Evolutionary conservation across 1,284 basidiomycete genomes (phyloP).

Genomic region (Tilletia caries): DNA sequence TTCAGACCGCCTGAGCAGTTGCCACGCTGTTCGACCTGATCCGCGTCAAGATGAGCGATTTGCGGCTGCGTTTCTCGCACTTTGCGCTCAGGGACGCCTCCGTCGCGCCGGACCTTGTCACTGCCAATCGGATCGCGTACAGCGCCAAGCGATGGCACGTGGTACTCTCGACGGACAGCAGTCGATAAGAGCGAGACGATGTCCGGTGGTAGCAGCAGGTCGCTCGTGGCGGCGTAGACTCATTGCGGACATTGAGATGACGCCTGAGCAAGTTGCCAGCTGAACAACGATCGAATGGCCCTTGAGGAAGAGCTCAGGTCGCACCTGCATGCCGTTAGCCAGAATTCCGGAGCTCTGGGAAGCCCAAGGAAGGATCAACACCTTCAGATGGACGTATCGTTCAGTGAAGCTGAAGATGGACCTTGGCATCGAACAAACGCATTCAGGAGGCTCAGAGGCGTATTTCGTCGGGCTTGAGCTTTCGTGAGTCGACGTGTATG

Average conservation of each 20-base stretch:
- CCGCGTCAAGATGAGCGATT: conserved; percentile 77
- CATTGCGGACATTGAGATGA: conserved; percentile 74
- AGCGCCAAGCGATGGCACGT: conserved; percentile 80
- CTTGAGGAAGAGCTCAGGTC: conserved; percentile 65
- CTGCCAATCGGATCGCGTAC: conserved; percentile 92
- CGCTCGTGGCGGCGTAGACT: conserved; percentile 83
- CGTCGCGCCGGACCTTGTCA: conserved; percentile 83
- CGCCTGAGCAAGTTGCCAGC: conserved; percentile 73
- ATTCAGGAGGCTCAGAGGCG: conserved; percentile 79
- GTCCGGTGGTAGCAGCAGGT: conserved; percentile 87
- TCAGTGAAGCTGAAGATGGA: conserved; percentile 82
- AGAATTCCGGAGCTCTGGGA: conserved; percentile 34
- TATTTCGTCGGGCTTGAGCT: conserved; percentile 69
- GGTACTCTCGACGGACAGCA: conserved; percentile 86
- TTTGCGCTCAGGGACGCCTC: conserved; percentile 86
- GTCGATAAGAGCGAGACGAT: conserved; percentile 93
- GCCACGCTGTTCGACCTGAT: conserved; percentile 92
- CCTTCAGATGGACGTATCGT: conserved; percentile 58
- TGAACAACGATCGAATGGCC: conserved; percentile 71
- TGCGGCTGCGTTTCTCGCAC: conserved; percentile 81
- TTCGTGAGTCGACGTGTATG: conserved; percentile 58
- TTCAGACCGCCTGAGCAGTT: conserved; percentile 77
- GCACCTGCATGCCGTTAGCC: conserved; percentile 54
- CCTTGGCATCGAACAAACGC: conserved; percentile 71
- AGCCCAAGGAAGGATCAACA: conserved; percentile 55